Conservation (phyloP, 73 alveolate species). For the Effrenium voratum region DNA sequence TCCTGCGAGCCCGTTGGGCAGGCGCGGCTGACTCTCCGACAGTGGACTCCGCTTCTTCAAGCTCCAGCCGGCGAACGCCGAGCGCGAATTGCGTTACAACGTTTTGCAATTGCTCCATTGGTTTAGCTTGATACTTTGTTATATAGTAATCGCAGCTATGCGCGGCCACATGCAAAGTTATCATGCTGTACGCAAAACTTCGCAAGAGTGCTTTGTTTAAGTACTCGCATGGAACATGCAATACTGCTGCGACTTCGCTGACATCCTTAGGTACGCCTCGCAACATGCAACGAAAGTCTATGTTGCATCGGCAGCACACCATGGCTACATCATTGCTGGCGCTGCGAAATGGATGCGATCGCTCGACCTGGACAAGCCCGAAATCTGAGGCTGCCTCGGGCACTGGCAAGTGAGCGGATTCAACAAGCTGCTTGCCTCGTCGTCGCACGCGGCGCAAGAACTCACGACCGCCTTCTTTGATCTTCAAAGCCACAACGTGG, state of each 20-base stretch:
- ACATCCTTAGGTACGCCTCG: neutral
- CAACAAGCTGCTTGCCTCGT: neutral
- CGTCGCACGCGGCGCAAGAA: neutral
- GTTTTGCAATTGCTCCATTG: neutral
- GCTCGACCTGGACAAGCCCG: neutral
- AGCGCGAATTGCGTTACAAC: neutral
- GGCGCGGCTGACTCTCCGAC: neutral
- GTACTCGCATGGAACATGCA: neutral
- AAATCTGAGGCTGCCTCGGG: neutral
- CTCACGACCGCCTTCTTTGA: neutral
- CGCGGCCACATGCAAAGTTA: neutral
- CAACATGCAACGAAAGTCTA: neutral
- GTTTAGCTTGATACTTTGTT: neutral
- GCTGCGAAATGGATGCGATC: neutral
- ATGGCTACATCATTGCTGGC: neutral
- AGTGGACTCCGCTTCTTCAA: neutral
- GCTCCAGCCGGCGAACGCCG: neutral
- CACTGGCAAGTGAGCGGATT: neutral
- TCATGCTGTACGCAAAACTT: neutral
- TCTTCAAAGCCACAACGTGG: neutral
- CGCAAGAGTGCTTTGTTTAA: neutral
- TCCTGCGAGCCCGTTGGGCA: neutral
- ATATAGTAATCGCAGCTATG: neutral
- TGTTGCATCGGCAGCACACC: neutral
- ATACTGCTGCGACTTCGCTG: neutral